Conservation (phyloP, 2,329 filamentous ascomycete genomes). For the Colletotrichum tabaci region DNA sequence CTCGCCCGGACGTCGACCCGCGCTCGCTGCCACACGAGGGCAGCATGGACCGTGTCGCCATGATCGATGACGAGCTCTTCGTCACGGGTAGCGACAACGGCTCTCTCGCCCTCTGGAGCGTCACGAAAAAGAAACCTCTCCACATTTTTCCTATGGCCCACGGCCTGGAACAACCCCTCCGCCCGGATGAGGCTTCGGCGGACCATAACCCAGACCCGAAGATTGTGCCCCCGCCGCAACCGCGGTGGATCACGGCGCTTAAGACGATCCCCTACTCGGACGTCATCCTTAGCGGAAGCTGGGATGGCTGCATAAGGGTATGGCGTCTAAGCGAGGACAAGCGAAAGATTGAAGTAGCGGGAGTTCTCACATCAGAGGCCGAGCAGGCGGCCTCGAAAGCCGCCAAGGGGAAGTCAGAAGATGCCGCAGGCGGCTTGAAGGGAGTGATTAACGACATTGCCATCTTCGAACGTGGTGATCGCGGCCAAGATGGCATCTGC, state of each 20-base stretch:
- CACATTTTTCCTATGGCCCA: constrained; percentile 86
- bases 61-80: constrained; percentile 90
- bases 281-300: constrained; percentile 90
- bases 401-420: constrained; percentile 42
- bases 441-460: constrained; percentile 92
- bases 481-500: constrained; percentile 83
- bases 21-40: constrained; percentile 79
- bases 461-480: constrained; percentile 86
- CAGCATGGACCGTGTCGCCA: constrained; percentile 91
- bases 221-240: constrained; percentile 75
- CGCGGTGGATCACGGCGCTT: constrained; percentile 92
- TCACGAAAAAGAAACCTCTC: constrained; percentile 95
- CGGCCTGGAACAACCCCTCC: constrained; percentile 82
- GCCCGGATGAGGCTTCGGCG: constrained; percentile 80
- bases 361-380: constrained; percentile 64
- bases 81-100: constrained; percentile 96
- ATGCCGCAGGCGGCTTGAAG: constrained; percentile 53
- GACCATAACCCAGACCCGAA: constrained; percentile 74
- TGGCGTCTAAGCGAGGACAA: constrained; percentile 92
- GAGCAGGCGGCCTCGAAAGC: constrained; percentile 37
- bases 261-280: constrained; percentile 91
- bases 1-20: constrained; percentile 57
- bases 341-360: constrained; percentile 80
- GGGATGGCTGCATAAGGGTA: constrained; percentile 89
- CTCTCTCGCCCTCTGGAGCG: constrained; percentile 86